A percentile compares a stretch with the other conserved stretches of the same genome.
Conservation (phyloP, 1,284 basidiomycete genomes). For the Entoloma clypeatum region DNA sequence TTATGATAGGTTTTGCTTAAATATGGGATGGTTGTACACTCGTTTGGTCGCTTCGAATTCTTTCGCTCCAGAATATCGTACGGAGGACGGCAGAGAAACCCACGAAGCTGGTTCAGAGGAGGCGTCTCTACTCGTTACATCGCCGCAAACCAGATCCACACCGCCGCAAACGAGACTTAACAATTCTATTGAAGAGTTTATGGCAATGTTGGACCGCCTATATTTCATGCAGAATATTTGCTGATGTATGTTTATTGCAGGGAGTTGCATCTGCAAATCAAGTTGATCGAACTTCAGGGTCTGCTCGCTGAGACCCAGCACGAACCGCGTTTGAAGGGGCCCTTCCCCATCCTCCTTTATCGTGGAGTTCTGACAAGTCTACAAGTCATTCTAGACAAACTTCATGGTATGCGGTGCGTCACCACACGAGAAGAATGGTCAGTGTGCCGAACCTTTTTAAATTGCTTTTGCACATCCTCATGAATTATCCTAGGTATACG, state of each 20-base stretch:
- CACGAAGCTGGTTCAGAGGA: slow-evolving; percentile 26
- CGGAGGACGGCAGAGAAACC: slow-evolving; percentile 31
- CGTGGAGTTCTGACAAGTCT: slow-evolving; percentile 80
- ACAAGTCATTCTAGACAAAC: slow-evolving; percentile 84
- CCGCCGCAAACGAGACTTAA: slow-evolving; percentile 49
- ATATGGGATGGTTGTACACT: slow-evolving; percentile 83
- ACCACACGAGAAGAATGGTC: slow-evolving; percentile 94
- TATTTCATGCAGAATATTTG: slow-evolving; percentile 2
- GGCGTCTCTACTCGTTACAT: slow-evolving; percentile 35
- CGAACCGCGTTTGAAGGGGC: slow-evolving; percentile 93
- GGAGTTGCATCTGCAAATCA: slow-evolving; percentile 92
- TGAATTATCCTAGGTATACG: slow-evolving; percentile 52
- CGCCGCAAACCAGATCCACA: slow-evolving; percentile 33
- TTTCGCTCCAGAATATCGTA: slow-evolving; percentile 43
- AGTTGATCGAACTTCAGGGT: slow-evolving; percentile 79
- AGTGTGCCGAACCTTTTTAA: slow-evolving; percentile 33
- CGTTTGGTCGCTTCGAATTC: slow-evolving; percentile 77
- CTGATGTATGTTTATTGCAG: slow-evolving; percentile 38
- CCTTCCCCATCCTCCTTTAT: slow-evolving; percentile 82
- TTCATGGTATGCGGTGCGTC: slow-evolving; percentile 95
- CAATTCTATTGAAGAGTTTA: slow-evolving; percentile 77
- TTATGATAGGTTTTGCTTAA: slow-evolving; percentile 65
- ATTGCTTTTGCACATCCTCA: slow-evolving; percentile 6
- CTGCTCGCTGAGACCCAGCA: slow-evolving; percentile 86
- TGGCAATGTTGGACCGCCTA: slow-evolving; percentile 81